phyloP scores from a whole-genome alignment of 768 basidiomycete genomes.

The Cyclocybe aegerita region DNA sequence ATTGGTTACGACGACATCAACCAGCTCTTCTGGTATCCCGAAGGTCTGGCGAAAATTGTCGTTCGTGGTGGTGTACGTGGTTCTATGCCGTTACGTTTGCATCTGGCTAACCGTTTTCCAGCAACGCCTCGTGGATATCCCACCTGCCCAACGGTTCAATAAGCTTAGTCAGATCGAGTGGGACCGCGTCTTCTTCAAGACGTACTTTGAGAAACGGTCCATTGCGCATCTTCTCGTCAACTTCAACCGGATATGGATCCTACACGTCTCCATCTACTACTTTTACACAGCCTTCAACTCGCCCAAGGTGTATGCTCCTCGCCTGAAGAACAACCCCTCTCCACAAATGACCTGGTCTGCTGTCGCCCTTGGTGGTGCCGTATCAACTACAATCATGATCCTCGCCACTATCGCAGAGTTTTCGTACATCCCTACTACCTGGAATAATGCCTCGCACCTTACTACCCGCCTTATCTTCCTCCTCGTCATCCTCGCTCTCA shows the following conservation, averaged over 20 bases:
- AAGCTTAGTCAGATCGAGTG: conserved; percentile 91
- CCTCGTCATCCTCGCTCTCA: conserved; percentile 87
- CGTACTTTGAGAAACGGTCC: conserved; percentile 96
- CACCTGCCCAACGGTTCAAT: conserved; percentile 92
- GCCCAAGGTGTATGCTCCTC: conserved; percentile 84
- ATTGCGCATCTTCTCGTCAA: conserved; percentile 93
- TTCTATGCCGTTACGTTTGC: conserved; percentile 1
- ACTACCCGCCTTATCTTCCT: conserved; percentile 93
- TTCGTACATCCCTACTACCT: conserved; percentile 95
- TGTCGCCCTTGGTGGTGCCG: conserved; percentile 92
- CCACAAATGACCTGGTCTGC: conserved; percentile 95
- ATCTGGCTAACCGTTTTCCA: conserved; percentile 26
- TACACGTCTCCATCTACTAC: conserved; percentile 92
- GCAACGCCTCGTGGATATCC: conserved; percentile 89
- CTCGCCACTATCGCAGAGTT: conserved; percentile 92
- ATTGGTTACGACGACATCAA: conserved; percentile 99
- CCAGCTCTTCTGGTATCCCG: conserved; percentile 99
- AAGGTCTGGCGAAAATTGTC: conserved; percentile 92
- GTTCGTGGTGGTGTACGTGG: conserved; percentile 77
- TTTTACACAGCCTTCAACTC: conserved; percentile 99
- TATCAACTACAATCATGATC: conserved; percentile 93
- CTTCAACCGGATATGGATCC: conserved; percentile 98
- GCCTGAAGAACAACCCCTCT: conserved; percentile 63
- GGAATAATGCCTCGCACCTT: conserved; percentile 98
- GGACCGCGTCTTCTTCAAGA: conserved; percentile 97